Percentiles rank a stretch among this genome's conserved stretches.
Conservation (phyloP, 108 stramenopile species). For the Nitzschia palea region DNA sequence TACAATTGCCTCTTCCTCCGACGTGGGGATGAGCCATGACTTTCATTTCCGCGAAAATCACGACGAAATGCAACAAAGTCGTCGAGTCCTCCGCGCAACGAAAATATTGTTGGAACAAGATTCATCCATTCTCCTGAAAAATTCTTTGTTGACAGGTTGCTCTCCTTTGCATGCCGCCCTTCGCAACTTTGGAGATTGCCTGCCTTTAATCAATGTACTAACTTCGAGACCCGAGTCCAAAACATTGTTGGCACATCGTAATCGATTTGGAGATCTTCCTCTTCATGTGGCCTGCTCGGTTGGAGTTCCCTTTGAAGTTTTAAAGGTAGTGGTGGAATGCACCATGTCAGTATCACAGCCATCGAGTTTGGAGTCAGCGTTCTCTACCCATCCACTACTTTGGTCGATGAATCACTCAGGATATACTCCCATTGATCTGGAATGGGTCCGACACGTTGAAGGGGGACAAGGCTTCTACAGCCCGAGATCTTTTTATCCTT, state of each 20-base stretch:
- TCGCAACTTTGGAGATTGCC: slow-evolving; percentile 38
- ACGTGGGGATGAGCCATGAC: not conserved
- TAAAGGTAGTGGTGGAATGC: slow-evolving; percentile 18
- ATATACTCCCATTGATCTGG: slow-evolving; percentile 47
- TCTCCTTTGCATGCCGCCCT: slow-evolving; percentile 41
- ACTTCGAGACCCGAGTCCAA: slow-evolving; percentile 1
- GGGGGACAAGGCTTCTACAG: slow-evolving; percentile 18
- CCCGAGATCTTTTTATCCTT: slow-evolving; percentile 21
- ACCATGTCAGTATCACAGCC: not conserved
- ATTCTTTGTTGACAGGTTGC: slow-evolving; percentile 29
- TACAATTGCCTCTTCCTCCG: slow-evolving; percentile 15
- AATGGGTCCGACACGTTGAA: slow-evolving; percentile 49
- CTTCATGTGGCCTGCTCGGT: slow-evolving; percentile 43
- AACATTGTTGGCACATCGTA: slow-evolving; percentile 19
- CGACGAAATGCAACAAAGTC: not conserved
- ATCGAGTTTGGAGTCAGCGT: not conserved
- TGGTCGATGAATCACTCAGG: slow-evolving; percentile 38
- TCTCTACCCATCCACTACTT: slow-evolving; percentile 6
- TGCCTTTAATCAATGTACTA: slow-evolving; percentile 29
- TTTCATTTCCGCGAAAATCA: not conserved
- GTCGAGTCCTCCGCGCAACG: slow-evolving; percentile 5
- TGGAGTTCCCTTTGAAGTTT: slow-evolving; percentile 25
- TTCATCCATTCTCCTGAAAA: not conserved
- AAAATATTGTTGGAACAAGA: slow-evolving; percentile 17
- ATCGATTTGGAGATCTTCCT: slow-evolving; percentile 41